Percentiles rank a stretch among this genome's conserved stretches.
Evolutionary conservation across 1,284 basidiomycete species (phyloP).

Genomic region (Melanopsichium pennsylvanicum): DNA sequence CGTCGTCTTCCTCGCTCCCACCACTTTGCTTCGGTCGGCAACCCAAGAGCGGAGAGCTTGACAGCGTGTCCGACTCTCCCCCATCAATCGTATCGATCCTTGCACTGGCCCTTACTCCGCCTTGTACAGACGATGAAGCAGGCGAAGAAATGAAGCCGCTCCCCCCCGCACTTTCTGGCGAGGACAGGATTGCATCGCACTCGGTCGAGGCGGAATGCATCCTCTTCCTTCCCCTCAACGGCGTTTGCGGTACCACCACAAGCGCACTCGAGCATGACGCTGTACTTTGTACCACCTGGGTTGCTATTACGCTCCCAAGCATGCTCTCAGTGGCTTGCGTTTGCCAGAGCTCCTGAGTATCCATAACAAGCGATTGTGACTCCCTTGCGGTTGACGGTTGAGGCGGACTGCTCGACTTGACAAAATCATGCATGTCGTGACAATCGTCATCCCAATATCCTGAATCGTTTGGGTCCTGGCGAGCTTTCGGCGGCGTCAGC

Average conservation of each 20-base stretch:
- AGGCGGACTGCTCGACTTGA: slow-evolving; percentile 31
- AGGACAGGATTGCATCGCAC: slow-evolving; percentile 4
- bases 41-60: slow-evolving; percentile 17
- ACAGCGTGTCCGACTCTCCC: slow-evolving; percentile 3
- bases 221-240: slow-evolving; percentile 19
- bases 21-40: not conserved
- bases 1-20: slow-evolving; percentile 3
- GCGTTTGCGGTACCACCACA: slow-evolving; percentile 39
- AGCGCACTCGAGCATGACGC: slow-evolving; percentile 3
- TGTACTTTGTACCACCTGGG: slow-evolving; percentile 3
- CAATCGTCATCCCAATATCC: slow-evolving; percentile 44
- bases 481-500: slow-evolving; percentile 15
- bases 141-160: slow-evolving; percentile 46
- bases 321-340: not conserved
- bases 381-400: slow-evolving; percentile 5
- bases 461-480: slow-evolving; percentile 22
- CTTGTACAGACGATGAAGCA: slow-evolving; percentile 27
- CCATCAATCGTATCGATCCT: not conserved
- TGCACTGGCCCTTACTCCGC: not conserved
- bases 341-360: slow-evolving; percentile 32
- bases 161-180: slow-evolving; percentile 20
- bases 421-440: slow-evolving; percentile 33
- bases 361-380: slow-evolving; percentile 28
- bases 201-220: slow-evolving; percentile 12
- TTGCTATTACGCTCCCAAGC: slow-evolving; percentile 3